These are phyloP conservation scores for Laetiporus sulphureus DNA, from an alignment of 1,284 basidiomycete genomes.

Conservation along the genomic window DNA sequence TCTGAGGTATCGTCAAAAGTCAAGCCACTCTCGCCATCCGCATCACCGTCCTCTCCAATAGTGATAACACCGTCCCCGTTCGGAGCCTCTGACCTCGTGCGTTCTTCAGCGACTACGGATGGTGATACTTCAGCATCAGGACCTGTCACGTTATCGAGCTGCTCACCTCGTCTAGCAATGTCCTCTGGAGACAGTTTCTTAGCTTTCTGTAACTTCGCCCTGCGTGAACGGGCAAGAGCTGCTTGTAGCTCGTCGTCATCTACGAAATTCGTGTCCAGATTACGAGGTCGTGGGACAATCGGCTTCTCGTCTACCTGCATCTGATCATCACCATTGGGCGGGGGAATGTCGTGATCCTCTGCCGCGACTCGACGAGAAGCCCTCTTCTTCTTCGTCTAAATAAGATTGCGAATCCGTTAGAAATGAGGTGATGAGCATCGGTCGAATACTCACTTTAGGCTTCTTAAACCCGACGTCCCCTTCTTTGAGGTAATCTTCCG, in stretches of 20 bases:
- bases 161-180: constrained; percentile 73
- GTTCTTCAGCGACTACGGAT: constrained; percentile 56
- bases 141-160: no score
- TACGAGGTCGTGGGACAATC: constrained; percentile 51
- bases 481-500: constrained; percentile 84
- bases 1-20: constrained; percentile 97
- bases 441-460: constrained; percentile 59
- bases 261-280: constrained; percentile 84
- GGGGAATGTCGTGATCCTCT: constrained; percentile 52
- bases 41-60: constrained; percentile 52
- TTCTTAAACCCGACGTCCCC: constrained; percentile 94
- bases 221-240: constrained; percentile 80
- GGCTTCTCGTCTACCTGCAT: constrained; percentile 80
- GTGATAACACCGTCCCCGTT: constrained; percentile 42
- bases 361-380: constrained; percentile 63
- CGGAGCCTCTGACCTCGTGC: constrained; percentile 43
- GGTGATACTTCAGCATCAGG: no score
- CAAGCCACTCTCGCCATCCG: constrained; percentile 51
- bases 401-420: no score
- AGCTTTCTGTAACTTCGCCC: constrained; percentile 73
- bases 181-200: constrained; percentile 83
- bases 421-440: no score
- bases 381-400: constrained; percentile 87
- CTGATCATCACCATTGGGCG: constrained; percentile 36
- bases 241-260: constrained; percentile 99